Base-by-base conservation (phyloP, 2,329 filamentous ascomycete genomes). In the Aspergillus sp. region DNA sequence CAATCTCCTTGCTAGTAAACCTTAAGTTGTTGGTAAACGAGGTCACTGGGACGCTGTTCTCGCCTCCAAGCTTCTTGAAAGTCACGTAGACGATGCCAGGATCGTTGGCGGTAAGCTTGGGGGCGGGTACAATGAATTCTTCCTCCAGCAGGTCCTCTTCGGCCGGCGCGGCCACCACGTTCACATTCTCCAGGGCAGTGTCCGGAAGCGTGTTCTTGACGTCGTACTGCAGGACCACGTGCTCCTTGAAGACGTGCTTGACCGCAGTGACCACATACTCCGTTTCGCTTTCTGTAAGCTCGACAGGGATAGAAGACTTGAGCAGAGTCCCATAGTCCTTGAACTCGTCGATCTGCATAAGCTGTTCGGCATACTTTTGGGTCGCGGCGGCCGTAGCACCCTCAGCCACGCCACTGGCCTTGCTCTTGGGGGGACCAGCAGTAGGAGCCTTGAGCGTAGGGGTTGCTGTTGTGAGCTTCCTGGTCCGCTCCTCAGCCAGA, bases 221-320 rank as follows among this genome's bases (percentile, higher is more conserved):
- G 64, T 97, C 88, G 68, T 93, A 98, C 64, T 98, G 93, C 46
- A 98, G 74, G 32, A 98, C 91, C 62, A 98, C 76, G 63, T 97
- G 88, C 66, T 95, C 88, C 73, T 94, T 94, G 82, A 96, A 98
- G 61, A 98, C 82, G 66, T 98, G 93, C 76, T 98, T 98, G 69
- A 96, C 80, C 26, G 93, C 83, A 33, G 80, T 83, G 50, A 98
- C 93, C 43, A 96, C 89, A 60, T 98, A 98, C 69, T 98, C 93
- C 19, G 91, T 97, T 71, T 97, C 93, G 45, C 88, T 88, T 68
- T 98, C 93, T 12, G 93, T 97, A 52, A 98, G 82, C 69, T 96
- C 91, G 56, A 94, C 81, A 43, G 86, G 73, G 28, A 81, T 71
- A 49, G 88, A 94, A 39, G 90, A 96, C 74, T 96, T 97, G 74